Percentiles rank a stretch among this genome's conserved stretches.
These are phyloP conservation scores for Cladosporium oxysporum DNA, from an alignment of 2,329 filamentous ascomycete species.

Conservation along the genomic window DNA sequence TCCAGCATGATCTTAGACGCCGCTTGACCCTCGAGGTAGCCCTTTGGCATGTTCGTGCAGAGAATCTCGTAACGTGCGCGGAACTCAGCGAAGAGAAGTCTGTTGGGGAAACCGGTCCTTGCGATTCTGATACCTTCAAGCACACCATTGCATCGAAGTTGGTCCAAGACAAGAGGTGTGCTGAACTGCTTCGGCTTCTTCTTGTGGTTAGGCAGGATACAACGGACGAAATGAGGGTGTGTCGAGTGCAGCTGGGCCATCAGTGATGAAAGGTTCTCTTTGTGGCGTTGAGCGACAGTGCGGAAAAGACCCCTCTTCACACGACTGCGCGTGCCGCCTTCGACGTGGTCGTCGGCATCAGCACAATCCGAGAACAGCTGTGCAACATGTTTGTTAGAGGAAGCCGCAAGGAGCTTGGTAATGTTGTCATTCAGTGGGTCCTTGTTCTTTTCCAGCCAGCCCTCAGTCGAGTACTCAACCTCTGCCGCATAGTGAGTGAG, in stretches of 20 bases:
- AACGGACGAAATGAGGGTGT: constrained; percentile 96
- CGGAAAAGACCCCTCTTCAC: constrained; percentile 98
- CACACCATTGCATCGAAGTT: constrained; percentile 97
- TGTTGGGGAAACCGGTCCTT: constrained; percentile 93
- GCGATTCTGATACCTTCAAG: constrained; percentile 98
- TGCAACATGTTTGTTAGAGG: constrained; percentile 79
- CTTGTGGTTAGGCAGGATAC: constrained; percentile 97
- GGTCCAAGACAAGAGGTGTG: constrained; percentile 89
- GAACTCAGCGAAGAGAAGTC: constrained; percentile 89
- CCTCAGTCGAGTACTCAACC: constrained; percentile 92
- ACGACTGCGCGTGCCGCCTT: constrained; percentile 67
- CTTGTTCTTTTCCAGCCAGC: constrained; percentile 99
- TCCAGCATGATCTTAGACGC: constrained; percentile 85
- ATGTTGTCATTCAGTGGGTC: constrained; percentile 97
- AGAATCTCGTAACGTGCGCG: constrained; percentile 94
- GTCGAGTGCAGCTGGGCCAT: constrained; percentile 95
- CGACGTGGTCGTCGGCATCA: constrained; percentile 71
- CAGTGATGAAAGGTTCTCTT: constrained; percentile 94
- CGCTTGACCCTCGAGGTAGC: constrained; percentile 86
- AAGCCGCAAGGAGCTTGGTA: constrained; percentile 81
- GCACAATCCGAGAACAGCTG: constrained; percentile 85
- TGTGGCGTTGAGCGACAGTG: constrained; percentile 94
- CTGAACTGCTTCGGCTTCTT: constrained; percentile 93
- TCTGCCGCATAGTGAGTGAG: constrained; percentile 97
- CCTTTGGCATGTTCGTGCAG: constrained; percentile 82